phyloP scores from a whole-genome alignment of 2,329 filamentous ascomycete species.

The Westerdykella aurantiaca region DNA sequence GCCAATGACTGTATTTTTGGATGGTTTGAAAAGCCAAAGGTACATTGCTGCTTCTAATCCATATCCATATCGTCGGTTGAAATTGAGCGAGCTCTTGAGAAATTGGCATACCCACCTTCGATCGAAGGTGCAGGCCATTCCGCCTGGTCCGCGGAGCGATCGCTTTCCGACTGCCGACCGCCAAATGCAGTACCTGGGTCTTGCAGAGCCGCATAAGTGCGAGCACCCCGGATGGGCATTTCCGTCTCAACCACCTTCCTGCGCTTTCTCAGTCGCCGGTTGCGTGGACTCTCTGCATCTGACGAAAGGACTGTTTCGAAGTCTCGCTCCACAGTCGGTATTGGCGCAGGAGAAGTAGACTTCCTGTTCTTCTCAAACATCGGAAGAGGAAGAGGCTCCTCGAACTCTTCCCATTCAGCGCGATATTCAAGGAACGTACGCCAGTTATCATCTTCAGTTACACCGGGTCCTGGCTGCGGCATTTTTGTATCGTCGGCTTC shows the following conservation, averaged over 20 bases:
- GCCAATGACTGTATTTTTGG: no score
- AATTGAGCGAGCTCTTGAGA: background rate
- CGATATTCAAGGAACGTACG: slow-evolving; percentile 42
- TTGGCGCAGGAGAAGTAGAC: background rate
- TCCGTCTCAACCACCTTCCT: slow-evolving; percentile 9
- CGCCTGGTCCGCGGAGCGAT: background rate
- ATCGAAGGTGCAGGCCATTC: background rate
- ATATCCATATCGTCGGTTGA: background rate
- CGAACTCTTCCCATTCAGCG: slow-evolving; percentile 46
- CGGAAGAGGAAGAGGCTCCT: slow-evolving; percentile 10
- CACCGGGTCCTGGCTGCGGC: slow-evolving; percentile 18
- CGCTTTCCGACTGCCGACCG: background rate
- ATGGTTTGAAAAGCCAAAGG: background rate
- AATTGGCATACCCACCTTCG: background rate
- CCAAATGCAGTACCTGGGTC: slow-evolving; percentile 2
- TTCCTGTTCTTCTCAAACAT: slow-evolving; percentile 19
- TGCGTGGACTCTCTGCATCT: background rate
- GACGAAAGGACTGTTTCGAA: background rate
- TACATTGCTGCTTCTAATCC: background rate
- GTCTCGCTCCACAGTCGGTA: background rate
- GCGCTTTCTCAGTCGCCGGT: slow-evolving; percentile 1
- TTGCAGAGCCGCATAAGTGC: slow-evolving; percentile 21
- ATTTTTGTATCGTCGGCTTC: slow-evolving; percentile 18
- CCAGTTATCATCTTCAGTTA: slow-evolving; percentile 40
- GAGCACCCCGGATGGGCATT: slow-evolving; percentile 14